Base-by-base conservation (phyloP, 106 monocot genomes). In the Agapanthus africanus region DNA sequence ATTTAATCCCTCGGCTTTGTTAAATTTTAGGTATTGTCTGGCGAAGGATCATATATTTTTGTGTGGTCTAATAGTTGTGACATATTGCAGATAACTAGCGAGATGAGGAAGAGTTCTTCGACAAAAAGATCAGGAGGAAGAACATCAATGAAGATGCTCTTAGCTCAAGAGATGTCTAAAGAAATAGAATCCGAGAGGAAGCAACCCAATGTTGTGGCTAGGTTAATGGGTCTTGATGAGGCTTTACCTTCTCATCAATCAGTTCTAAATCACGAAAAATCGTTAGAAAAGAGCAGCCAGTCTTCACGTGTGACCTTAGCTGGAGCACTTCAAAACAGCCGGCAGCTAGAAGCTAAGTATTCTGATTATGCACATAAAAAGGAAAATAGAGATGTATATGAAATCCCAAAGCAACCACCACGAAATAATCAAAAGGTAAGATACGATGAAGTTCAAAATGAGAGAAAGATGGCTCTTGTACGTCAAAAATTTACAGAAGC, bases 401-500 rank as follows among this genome's bases (percentile, higher is more conserved):
- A 81, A 74, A 36, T 70, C 7, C 23, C 40, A 68, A 52, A 67
- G 9, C 77, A 67, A 68, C 35, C 61, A 40, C 46, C 81, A 62
- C 66, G 40, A 50, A 25, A 56, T 13, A 49, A n/a, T n/a, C n/a
- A n/a, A n/a, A n/a, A n/a, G n/a, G n/a, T n/a, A n/a, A n/a, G n/a
- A n/a, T 56, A 57, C 42, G 30, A 46, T 42, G 75, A 79, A 21
- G 78, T 64, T 59, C 65, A 64, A 22, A 68, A 74, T 26, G 81
- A 90, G 37, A 87, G 72, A 56, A 99, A 81, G 66, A 99, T 90
- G 90, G 75, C 76, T 51, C 87, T 93, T 69, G 85, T 93, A 56
- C 80, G 87, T 27, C 83, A 99, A 57, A 99, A 99, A 54, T 93
- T 93, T 47, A 77, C 82, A 42, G 90, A 99, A 72, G 93, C 87